Base-by-base conservation (phyloP, 805 yeast genomes). In the Candida schatavii region DNA sequence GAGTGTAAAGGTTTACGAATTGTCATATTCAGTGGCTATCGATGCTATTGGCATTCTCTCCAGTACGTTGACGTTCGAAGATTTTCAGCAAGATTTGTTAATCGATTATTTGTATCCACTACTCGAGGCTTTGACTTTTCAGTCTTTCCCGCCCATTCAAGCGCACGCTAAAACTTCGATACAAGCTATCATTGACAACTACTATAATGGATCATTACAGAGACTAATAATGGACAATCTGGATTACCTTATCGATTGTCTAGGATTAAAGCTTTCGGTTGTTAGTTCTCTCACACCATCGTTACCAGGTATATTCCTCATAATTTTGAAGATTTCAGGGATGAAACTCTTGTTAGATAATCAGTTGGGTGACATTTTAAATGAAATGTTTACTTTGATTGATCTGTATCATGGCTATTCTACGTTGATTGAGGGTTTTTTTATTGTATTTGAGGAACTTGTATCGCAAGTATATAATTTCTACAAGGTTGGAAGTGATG, bases 341-440 rank as follows among this genome's bases (percentile, higher is more conserved):
- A 66, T 75, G 7, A 68, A 75, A 23, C 66, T 88, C 19, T 65
- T 88, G 11, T 70, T 74, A 25, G 47, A 56, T 7, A 67, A 68
- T 44, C 87, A 80, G 45, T 70, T 91, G 40, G 77, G 72, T 39
- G 98, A 91, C 58, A 71, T 91, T 1, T 66, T 91, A 15, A 76
- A 80, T 37, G 79, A 89, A 3, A 74, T 88, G 47, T 88, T 91
- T 58, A 78, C 82, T 15, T 64, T 90, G 27, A 69, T 91, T 38
- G 98, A 91, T 62, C 70, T 81, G 40, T 91, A 84, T 54, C 96
- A 90, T 62, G 95, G 91, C 0, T 91, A 91, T 58, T 66, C 81
- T 2, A 68, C 72, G 13, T 64, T 93, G 14, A 81, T 87, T 41
- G 82, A 82, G 44, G 87, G 88, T 1, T 82, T 88, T 45, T 85